These are phyloP conservation scores for Cyclotella cryptica DNA, from an alignment of 108 stramenopile genomes.

Conservation along the genomic window DNA sequence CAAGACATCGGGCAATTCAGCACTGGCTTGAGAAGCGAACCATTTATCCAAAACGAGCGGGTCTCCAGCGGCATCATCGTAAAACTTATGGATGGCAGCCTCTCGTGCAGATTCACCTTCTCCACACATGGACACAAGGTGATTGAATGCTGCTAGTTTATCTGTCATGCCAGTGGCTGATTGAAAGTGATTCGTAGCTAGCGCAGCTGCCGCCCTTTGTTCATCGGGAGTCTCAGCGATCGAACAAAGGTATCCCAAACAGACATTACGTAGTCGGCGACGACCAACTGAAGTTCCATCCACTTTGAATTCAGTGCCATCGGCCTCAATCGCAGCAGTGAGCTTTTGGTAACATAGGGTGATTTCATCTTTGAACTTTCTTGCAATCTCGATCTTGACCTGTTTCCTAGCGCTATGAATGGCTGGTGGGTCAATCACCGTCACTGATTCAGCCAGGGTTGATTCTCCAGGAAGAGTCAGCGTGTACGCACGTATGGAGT, in stretches of 20 bases:
- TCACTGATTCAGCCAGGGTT: slow-evolving; percentile 59
- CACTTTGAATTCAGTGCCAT: slow-evolving; percentile 33
- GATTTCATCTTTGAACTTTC: slow-evolving; percentile 38
- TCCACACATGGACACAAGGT: slow-evolving; percentile 59
- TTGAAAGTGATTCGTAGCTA: slow-evolving; percentile 59
- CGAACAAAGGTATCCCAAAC: slow-evolving; percentile 61
- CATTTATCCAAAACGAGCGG: slow-evolving; percentile 65
- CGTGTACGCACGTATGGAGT: slow-evolving; percentile 62
- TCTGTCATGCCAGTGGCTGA: slow-evolving; percentile 81
- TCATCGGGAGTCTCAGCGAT: slow-evolving; percentile 56
- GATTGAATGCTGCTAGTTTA: slow-evolving; percentile 61
- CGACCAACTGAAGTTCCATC: slow-evolving; percentile 50
- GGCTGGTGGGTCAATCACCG: slow-evolving; percentile 53
- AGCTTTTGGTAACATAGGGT: slow-evolving; percentile 58
- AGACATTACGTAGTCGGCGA: slow-evolving; percentile 68
- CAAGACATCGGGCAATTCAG: slow-evolving; percentile 53
- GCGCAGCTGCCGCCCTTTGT: slow-evolving; percentile 38
- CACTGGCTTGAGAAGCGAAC: slow-evolving; percentile 64
- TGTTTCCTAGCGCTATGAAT: slow-evolving; percentile 53
- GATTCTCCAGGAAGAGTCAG: slow-evolving; percentile 65
- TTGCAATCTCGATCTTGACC: slow-evolving; percentile 59
- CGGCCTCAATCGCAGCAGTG: slow-evolving; percentile 49
- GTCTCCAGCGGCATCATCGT: slow-evolving; percentile 67
- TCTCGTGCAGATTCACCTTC: slow-evolving; percentile 39
- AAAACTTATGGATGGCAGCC: slow-evolving; percentile 58